Evolutionary conservation across 2,329 filamentous ascomycete species (phyloP).

Genomic region (Alternaria brassicae): DNA sequence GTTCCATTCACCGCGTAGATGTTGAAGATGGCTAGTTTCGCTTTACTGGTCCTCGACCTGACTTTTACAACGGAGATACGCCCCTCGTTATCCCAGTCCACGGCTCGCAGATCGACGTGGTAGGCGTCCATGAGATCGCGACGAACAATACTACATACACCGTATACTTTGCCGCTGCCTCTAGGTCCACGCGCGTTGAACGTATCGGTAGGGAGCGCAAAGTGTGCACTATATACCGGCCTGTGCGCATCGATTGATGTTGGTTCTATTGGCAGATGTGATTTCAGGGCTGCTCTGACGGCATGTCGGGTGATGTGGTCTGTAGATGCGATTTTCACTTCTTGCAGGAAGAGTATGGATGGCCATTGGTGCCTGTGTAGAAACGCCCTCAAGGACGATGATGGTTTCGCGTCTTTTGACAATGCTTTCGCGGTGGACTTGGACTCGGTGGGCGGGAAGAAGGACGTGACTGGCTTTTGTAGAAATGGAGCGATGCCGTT

Average conservation of each 20-base stretch:
- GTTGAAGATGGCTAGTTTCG: conserved; percentile 58
- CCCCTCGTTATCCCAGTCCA: conserved; percentile 62
- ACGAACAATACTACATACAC: conserved; percentile 60
- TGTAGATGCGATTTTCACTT: conserved; percentile 56
- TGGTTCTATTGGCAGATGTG: conserved; percentile 2
- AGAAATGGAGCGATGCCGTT: conserved; percentile 56
- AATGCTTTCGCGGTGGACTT: not conserved
- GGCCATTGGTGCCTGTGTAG: conserved; percentile 57
- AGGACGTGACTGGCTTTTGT: conserved; percentile 52
- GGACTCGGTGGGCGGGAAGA: conserved; percentile 35
- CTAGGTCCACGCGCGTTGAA: conserved; percentile 59
- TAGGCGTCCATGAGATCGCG: conserved; percentile 48
- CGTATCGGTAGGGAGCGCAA: conserved; percentile 58
- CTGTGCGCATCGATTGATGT: conserved; percentile 4
- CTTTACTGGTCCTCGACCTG: not conserved
- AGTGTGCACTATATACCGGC: conserved; percentile 54
- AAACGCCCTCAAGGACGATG: conserved; percentile 51
- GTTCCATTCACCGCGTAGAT: conserved; percentile 64
- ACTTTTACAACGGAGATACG: conserved; percentile 58
- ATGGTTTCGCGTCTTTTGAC: conserved; percentile 6
- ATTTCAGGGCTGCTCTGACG: conserved; percentile 50
- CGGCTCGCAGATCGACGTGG: conserved; percentile 38
- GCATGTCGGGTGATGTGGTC: conserved; percentile 52
- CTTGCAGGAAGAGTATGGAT: conserved; percentile 57
- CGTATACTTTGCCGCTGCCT: conserved; percentile 58